These are phyloP conservation scores for Bryoerythrophyllum caledonicum DNA, from an alignment of 225 moss, liverwort and hornwort genomes.

Conservation along the genomic window DNA sequence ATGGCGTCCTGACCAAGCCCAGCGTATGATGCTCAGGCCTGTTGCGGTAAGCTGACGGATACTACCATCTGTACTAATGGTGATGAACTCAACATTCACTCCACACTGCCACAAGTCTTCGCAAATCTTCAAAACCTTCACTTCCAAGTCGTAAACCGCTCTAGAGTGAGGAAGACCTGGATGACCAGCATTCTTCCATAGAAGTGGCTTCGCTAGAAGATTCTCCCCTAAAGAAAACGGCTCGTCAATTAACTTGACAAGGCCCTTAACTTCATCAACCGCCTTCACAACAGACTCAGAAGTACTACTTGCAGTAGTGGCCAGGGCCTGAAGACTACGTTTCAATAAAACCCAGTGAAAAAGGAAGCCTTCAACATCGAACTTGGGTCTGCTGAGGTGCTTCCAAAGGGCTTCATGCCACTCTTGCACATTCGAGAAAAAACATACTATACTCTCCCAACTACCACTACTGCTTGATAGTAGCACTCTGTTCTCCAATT, in stretches of 20 bases:
- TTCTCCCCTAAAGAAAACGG: conserved; percentile 59
- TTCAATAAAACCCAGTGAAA: conserved; percentile 76
- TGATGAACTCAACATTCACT: conserved; percentile 21
- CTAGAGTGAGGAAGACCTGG: conserved; percentile 67
- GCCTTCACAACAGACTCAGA: conserved; percentile 44
- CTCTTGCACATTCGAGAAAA: conserved; percentile 60
- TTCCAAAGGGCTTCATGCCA: conserved; percentile 91
- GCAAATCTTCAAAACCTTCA: conserved; percentile 59
- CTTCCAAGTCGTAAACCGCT: conserved; percentile 60
- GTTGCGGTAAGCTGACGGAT: conserved; percentile 51
- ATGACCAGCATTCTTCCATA: conserved; percentile 95
- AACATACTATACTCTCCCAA: conserved; percentile 45
- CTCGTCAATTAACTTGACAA: conserved; percentile 61
- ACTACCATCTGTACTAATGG: conserved; percentile 28
- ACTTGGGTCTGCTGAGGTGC: conserved; percentile 44
- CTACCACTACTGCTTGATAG: conserved; percentile 25
- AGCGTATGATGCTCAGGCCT: conserved; percentile 79
- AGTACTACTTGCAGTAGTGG: conserved; percentile 12
- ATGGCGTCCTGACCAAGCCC: conserved; percentile 67
- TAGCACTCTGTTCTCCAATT: conserved; percentile 68
- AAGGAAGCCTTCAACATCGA: conserved; percentile 61
- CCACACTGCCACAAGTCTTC: conserved; percentile 53
- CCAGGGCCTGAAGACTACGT: conserved; percentile 49
- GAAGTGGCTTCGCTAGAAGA: conserved; percentile 57
- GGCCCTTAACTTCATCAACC: conserved; percentile 42